Percentiles rank a stretch among this genome's conserved stretches.
Evolutionary conservation across 331 rosid genomes (phyloP).

Genomic region (Stylosanthes scabra): DNA sequence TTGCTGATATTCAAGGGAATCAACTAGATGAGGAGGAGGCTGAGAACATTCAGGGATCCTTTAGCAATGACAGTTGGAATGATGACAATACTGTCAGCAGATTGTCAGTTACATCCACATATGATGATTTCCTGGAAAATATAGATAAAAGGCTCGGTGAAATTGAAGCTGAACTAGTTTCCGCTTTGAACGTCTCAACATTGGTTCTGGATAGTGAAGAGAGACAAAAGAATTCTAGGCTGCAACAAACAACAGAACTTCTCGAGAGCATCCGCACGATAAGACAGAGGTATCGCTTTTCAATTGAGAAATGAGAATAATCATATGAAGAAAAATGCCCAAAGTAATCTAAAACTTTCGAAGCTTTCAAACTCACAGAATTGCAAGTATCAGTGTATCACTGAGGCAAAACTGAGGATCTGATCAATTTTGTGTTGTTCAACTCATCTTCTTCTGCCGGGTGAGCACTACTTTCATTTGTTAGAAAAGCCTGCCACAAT

Average conservation of each 20-base stretch:
- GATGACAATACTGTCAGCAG: constrained; percentile 45
- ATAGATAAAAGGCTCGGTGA: constrained; percentile 66
- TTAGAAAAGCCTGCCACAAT: constrained; percentile 15
- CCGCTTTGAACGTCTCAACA: constrained; percentile 68
- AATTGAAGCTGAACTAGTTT: constrained; percentile 76
- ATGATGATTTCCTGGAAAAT: constrained; percentile 64
- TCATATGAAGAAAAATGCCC: neutral
- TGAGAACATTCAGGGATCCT: constrained; percentile 40
- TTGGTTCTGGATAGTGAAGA: constrained; percentile 59
- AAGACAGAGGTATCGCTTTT: constrained; percentile 64
- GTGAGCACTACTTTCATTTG: constrained; percentile 36
- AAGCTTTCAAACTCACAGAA: constrained; percentile 42
- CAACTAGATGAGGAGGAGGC: constrained; percentile 42
- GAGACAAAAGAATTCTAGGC: constrained; percentile 61
- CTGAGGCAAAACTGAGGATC: constrained; percentile 48
- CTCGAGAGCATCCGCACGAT: constrained; percentile 64
- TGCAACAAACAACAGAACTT: constrained; percentile 72
- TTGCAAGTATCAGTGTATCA: constrained; percentile 40
- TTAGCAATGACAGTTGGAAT: constrained; percentile 22
- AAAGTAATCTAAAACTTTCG: constrained; percentile 16
- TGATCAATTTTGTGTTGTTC: constrained; percentile 41
- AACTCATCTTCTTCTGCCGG: constrained; percentile 42
- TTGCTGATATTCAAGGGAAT: constrained; percentile 44
- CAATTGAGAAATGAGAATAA: neutral
- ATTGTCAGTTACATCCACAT: constrained; percentile 61